These are phyloP conservation scores for Haplosporangium sp. DNA, from an alignment of 371 early-diverging fungal genomes.

Conservation along the genomic window DNA sequence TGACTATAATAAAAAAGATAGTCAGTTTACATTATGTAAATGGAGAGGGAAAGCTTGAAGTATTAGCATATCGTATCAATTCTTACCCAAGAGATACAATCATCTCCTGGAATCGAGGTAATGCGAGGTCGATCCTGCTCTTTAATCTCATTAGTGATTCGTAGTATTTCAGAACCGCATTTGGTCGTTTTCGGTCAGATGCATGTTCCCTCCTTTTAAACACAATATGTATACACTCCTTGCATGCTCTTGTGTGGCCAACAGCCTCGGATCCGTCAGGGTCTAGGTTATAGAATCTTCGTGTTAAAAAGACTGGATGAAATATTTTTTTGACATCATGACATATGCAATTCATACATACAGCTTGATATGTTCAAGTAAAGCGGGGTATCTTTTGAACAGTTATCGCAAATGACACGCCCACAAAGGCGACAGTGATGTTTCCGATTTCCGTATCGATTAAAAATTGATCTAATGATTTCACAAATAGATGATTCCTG, in stretches of 20 bases:
- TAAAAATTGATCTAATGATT: constrained; percentile 13
- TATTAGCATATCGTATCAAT: not conserved
- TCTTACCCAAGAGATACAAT: constrained; percentile 66
- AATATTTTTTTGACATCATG: not conserved
- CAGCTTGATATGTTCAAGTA: constrained; percentile 67
- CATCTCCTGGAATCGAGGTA: constrained; percentile 72
- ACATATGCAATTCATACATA: constrained; percentile 32
- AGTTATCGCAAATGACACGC: constrained; percentile 77
- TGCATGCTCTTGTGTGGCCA: constrained; percentile 73
- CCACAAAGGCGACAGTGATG: constrained; percentile 90
- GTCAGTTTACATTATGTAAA: not conserved
- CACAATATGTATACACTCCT: constrained; percentile 65
- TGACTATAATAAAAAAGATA: constrained; percentile 49
- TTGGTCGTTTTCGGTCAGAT: constrained; percentile 40
- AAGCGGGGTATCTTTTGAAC: constrained; percentile 71
- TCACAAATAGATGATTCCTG: not conserved
- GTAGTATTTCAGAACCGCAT: constrained; percentile 47
- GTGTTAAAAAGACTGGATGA: not conserved
- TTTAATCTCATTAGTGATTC: constrained; percentile 49
- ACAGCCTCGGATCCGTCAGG: constrained; percentile 60
- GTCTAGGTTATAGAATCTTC: constrained; percentile 19
- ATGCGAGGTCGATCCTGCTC: constrained; percentile 63
- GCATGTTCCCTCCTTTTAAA: constrained; percentile 60
- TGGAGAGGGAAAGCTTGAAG: not conserved
- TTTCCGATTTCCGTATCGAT: constrained; percentile 65